Evolutionary conservation across 73 alveolate genomes (phyloP), one percentile per base, ranked within the genome.

Genomic region (Paramecium sonneborni): DNA sequence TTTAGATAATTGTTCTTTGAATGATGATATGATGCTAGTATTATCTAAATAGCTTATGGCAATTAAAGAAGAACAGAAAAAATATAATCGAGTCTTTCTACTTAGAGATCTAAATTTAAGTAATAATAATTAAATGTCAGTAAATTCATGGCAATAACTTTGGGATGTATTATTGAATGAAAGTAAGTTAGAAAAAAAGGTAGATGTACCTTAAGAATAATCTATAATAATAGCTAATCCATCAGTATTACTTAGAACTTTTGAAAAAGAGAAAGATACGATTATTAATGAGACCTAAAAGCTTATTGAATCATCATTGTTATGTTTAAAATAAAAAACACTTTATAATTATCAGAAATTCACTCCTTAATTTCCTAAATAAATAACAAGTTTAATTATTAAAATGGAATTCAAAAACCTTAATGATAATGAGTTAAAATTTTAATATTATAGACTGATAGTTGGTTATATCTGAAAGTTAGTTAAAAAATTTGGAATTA

Each of bases 141-240:
- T 24, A 34, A 41, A 2, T 14, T 28, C 58, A 0, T 72, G 86
- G 86, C 9, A 21, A 28, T 28, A 72, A 37, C 86, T 72, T 26
- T 62, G 84, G 84, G 84, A 62, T 62, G 84, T 62, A 11, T 3
- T 62, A 30, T 62, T 62, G 44, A 62, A 62, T 30, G 84, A 62
- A 32, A 62, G 44, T 30, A 62, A 62, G 24, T 8, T 62, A 30
- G 84, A 62, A 26, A 30, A 62, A 62, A 62, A 62, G 39, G 39
- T 23, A 62, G 84, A 62, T 23, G 48, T n/a, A 4, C 48, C 21
- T 62, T 1, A 1, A 8, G 26, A 52, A 5, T 1, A 52, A 52
- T 52, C 68, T 0, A 52, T 52, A 52, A 52, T 26, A 11, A 21
- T 62, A 12, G 39, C 24, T 26, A 32, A 62, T 12, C 84, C 39